These are phyloP conservation scores for Trichoderma gamsii DNA, from an alignment of 495 filamentous ascomycete genomes.

Conservation along the genomic window DNA sequence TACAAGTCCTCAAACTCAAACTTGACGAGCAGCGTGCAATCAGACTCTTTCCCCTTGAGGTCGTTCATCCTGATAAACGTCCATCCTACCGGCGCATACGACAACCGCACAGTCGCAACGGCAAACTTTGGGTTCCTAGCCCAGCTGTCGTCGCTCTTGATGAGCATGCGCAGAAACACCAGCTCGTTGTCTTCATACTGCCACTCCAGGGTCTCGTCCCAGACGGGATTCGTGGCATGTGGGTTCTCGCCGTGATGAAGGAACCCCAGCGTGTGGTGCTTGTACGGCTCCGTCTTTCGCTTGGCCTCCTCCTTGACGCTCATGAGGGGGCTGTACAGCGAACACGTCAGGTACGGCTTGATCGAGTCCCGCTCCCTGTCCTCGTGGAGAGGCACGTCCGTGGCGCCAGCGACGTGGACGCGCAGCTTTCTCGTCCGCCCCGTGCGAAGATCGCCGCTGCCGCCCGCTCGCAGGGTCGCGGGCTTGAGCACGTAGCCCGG, in stretches of 20 bases:
- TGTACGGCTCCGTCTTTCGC: conserved; percentile 45
- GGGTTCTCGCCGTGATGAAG: conserved; percentile 39
- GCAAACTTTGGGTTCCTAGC: conserved; percentile 43
- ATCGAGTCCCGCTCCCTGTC: conserved; percentile 32
- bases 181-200: conserved; percentile 50
- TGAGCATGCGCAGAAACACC: conserved; percentile 44
- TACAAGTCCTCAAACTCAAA: conserved; percentile 38
- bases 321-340: conserved; percentile 40
- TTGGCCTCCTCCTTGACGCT: conserved; percentile 35
- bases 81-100: conserved; percentile 46
- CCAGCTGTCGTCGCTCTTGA: conserved; percentile 50
- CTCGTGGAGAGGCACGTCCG: conserved; percentile 39
- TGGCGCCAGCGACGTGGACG: conserved; percentile 44
- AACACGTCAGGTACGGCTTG: conserved; percentile 50
- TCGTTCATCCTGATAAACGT: conserved; percentile 49
- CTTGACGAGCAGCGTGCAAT: conserved; percentile 44
- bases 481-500: conserved; percentile 52
- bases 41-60: conserved; percentile 46
- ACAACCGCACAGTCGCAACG: conserved; percentile 40
- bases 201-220: conserved; percentile 50
- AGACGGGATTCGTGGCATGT: conserved; percentile 41
- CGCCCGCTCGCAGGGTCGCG: conserved; percentile 39
- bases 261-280: conserved; percentile 39
- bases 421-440: conserved; percentile 30
- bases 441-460: conserved; percentile 33